Base-by-base conservation (phyloP, 73 alveolate species). In the Paramecium sonneborni region DNA sequence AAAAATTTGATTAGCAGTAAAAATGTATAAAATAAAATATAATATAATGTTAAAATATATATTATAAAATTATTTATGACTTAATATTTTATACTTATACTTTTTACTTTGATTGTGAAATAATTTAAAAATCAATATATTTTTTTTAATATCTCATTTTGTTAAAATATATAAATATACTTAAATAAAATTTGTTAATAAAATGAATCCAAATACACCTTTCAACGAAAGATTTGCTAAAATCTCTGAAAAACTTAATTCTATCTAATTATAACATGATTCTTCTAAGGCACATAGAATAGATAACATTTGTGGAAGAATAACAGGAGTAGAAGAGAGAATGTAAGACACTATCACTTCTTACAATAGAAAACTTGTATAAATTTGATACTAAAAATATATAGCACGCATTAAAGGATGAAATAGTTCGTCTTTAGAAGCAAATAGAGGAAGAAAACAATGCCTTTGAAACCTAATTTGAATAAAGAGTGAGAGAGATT, bases 151-250 rank as follows among this genome's bases (percentile, higher is more conserved):
- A 57, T 57, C 32, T n/a, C 37, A 57, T 57, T 57, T 52, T 57
- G 9, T 5, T 20, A 1, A 15, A 57, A 24, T 15, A 57, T 46
- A 57, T 57, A 57, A 57, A 57, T 57, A 57, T 24, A 57, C 76
- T 57, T 57, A 76, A 76, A 76, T 76, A 76, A 76, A 76, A 37
- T 76, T 76, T 76, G 69, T 76, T 76, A 76, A 76, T 76, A 57
- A 57, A 37, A 76, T 76, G 88, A 76, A 76, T 76, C 88, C 88
- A 76, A 76, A 76, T 76, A 76, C 88, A 76, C 93, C 93, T 46
- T 87, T 68, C 89, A 79, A 74, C 86, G 93, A 87, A 69, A 82
- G 93, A 68, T 87, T 87, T 62, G 67, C 46, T 38, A 87, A 87
- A 41, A 87, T 87, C 76, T 44, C 55, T 37, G 93, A 87, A 20